Conservation (phyloP, 306 rosid species). For the Pterocarpus macrocarpus region DNA sequence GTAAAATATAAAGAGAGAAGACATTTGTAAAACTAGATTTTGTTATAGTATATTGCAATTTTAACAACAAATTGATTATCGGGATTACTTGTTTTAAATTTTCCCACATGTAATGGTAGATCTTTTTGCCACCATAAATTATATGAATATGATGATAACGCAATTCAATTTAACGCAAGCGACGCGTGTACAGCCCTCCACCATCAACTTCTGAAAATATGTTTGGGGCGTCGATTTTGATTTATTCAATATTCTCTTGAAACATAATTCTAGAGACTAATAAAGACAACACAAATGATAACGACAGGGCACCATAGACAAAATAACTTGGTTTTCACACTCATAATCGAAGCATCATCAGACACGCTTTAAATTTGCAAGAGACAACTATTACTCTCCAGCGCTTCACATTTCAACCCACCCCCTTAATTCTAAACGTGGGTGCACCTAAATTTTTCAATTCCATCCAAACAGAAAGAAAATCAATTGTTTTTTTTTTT, state of each 20-base stretch:
- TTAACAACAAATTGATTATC: too few relatives aligned
- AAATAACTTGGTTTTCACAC: not conserved
- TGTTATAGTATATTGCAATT: too few relatives aligned
- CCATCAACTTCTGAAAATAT: not conserved
- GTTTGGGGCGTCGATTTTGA: not conserved
- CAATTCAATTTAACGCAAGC: too few relatives aligned
- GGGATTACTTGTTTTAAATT: too few relatives aligned
- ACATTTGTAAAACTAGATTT: too few relatives aligned
- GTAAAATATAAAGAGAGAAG: too few relatives aligned
- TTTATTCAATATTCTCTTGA: not conserved
- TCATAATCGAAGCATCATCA: not conserved
- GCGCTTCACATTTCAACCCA: slow-evolving; percentile 31
- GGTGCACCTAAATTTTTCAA: slow-evolving; percentile 28
- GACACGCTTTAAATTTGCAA: slow-evolving; percentile 22
- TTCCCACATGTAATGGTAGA: not conserved
- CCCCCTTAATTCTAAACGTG: slow-evolving; percentile 6
- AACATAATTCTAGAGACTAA: not conserved
- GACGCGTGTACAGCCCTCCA: not conserved
- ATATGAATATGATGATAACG: too few relatives aligned
- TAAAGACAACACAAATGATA: not conserved
- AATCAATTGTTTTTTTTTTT: not conserved
- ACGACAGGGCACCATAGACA: not conserved
- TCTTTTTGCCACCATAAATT: not conserved
- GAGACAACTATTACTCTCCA: slow-evolving; percentile 9
- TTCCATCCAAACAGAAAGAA: slow-evolving; percentile 18